phyloP scores from a whole-genome alignment of 768 basidiomycete genomes.

The Trametes cinnabarina region DNA sequence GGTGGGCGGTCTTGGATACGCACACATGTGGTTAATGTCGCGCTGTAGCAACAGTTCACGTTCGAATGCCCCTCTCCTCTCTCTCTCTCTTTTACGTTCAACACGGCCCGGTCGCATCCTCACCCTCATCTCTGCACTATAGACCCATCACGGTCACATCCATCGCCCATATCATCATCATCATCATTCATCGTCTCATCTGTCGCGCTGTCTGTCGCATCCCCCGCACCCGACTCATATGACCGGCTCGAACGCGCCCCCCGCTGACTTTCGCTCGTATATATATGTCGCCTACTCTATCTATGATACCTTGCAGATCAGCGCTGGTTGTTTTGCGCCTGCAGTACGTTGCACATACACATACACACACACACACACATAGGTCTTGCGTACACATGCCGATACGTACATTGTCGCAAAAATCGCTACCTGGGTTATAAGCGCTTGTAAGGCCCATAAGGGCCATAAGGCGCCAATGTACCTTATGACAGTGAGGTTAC shows the following conservation, averaged over 20 bases:
- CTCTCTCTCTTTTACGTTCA: background rate
- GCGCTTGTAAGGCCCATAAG: too few relatives aligned
- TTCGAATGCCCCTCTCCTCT: background rate
- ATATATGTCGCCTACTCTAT: background rate
- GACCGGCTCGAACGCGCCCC: too few relatives aligned
- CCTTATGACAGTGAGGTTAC: too few relatives aligned
- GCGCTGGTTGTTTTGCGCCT: background rate
- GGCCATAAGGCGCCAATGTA: too few relatives aligned
- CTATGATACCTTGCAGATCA: background rate
- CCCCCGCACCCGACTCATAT: background rate
- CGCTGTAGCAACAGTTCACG: slow-evolving; percentile 10
- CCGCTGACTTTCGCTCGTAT: too few relatives aligned
- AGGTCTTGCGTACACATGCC: too few relatives aligned
- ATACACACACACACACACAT: too few relatives aligned
- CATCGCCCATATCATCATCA: background rate
- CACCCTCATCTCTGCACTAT: background rate
- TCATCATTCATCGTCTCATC: background rate
- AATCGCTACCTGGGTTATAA: too few relatives aligned
- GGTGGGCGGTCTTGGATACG: slow-evolving; percentile 5
- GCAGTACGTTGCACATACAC: background rate
- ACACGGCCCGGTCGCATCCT: background rate
- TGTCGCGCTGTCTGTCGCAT: background rate
- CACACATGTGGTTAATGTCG: slow-evolving; percentile 11
- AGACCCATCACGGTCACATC: slow-evolving; percentile 12
- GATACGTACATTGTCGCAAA: background rate